Percentiles rank a stretch among this genome's conserved stretches.
Evolutionary conservation across 108 stramenopile genomes (phyloP).

Genomic region (Mediolabrus comicus): DNA sequence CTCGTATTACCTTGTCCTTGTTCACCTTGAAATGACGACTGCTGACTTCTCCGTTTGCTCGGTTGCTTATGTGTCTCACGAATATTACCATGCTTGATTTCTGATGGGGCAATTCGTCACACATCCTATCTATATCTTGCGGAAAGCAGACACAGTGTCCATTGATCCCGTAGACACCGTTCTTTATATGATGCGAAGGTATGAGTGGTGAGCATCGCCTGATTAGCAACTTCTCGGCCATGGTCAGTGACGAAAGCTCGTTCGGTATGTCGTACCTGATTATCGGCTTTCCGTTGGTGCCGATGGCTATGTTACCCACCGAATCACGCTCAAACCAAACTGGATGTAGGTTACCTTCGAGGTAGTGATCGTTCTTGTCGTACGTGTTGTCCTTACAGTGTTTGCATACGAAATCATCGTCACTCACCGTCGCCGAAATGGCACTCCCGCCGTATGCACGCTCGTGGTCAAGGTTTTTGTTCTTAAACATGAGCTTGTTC

Average conservation of each 20-base stretch:
- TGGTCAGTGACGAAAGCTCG: neutral
- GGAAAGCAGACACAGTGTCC: conserved; percentile 11
- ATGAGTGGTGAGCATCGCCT: conserved; percentile 2
- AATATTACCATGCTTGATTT: conserved; percentile 3
- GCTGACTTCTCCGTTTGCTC: neutral
- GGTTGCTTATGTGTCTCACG: neutral
- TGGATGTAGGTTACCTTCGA: neutral
- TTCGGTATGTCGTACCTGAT: conserved; percentile 1
- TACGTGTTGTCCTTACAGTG: neutral
- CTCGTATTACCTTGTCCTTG: neutral
- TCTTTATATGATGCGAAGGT: neutral
- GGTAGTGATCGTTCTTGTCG: neutral
- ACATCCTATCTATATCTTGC: conserved; percentile 6
- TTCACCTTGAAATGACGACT: neutral
- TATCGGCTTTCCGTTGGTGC: neutral
- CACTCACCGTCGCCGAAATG: no score
- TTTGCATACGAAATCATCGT: no score
- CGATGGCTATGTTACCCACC: neutral
- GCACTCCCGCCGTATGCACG: no score
- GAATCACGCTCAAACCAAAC: conserved; percentile 1
- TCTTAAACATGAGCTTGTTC: no score
- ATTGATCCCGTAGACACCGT: conserved; percentile 1
- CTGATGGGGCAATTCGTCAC: neutral
- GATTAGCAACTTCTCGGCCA: conserved; percentile 22
- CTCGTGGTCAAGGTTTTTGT: no score